These are phyloP conservation scores for Lasiosphaeria miniovina DNA, from an alignment of 495 filamentous ascomycete genomes.

Conservation along the genomic window DNA sequence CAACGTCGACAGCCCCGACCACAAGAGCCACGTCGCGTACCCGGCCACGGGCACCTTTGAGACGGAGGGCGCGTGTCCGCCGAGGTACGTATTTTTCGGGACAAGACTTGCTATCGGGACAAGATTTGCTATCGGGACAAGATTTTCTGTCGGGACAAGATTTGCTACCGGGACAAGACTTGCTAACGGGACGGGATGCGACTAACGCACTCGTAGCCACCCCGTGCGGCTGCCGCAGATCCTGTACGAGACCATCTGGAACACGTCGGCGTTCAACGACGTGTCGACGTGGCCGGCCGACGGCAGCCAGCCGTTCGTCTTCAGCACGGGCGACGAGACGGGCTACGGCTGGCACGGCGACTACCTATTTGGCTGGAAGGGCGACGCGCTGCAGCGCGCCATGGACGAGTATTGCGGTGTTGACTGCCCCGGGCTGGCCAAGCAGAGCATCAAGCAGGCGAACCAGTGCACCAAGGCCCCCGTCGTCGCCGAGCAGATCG, in stretches of 20 bases:
- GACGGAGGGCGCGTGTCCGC: slow-evolving; percentile 25
- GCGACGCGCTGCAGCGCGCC: slow-evolving; percentile 33
- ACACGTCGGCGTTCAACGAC: slow-evolving; percentile 36
- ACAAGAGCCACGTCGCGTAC: slow-evolving; percentile 37
- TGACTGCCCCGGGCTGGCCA: slow-evolving; percentile 31
- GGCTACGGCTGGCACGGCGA: slow-evolving; percentile 39
- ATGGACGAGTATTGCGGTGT: slow-evolving; percentile 36
- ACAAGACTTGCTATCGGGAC: not conserved
- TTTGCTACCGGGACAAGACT: not conserved
- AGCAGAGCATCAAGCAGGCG: slow-evolving; percentile 29
- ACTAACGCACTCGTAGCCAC: slow-evolving; percentile 9
- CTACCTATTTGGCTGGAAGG: slow-evolving; percentile 39
- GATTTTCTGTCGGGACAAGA: not conserved
- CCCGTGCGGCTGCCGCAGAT: slow-evolving; percentile 34
- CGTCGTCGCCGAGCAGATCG: slow-evolving; percentile 30
- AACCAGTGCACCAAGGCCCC: slow-evolving; percentile 31
- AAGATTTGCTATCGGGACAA: not conserved
- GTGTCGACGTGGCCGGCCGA: slow-evolving; percentile 36
- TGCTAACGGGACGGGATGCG: too few species aligned
- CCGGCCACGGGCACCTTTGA: slow-evolving; percentile 33
- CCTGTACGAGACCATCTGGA: slow-evolving; percentile 41
- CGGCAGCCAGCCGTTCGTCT: slow-evolving; percentile 41
- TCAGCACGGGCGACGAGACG: slow-evolving; percentile 36
- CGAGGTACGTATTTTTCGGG: slow-evolving; percentile 4
- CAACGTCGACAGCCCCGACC: slow-evolving; percentile 31